Evolutionary conservation across 768 basidiomycete species (phyloP).

Genomic region (Pulveroboletus sp.): DNA sequence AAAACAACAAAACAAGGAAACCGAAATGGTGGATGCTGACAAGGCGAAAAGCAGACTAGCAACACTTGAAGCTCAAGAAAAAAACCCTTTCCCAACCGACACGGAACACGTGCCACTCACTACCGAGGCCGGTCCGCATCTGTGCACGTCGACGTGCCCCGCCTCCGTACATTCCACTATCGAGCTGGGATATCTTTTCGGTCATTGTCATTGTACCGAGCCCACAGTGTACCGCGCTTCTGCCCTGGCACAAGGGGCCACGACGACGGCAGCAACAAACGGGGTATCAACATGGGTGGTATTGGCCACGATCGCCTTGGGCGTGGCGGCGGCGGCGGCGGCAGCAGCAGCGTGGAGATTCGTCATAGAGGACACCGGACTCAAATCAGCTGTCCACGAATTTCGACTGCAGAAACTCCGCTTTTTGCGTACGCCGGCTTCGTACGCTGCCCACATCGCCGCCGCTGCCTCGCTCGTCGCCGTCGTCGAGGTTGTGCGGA

Average conservation of each 20-base stretch:
- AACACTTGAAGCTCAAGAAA: slow-evolving; percentile 5
- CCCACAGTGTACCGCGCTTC: slow-evolving; percentile 1
- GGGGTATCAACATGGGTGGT: slow-evolving; percentile 6
- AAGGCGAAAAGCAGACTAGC: too few relatives aligned
- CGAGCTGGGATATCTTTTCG: background rate
- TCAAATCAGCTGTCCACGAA: slow-evolving; percentile 29
- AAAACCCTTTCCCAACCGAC: background rate
- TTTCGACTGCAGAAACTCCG: slow-evolving; percentile 29
- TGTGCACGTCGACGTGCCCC: background rate
- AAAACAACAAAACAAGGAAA: slow-evolving; percentile 22
- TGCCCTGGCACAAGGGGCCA: slow-evolving; percentile 1
- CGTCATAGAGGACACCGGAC: slow-evolving; percentile 21
- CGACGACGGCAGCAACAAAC: slow-evolving; percentile 5
- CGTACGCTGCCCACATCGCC: slow-evolving; percentile 32
- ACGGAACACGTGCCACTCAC: background rate
- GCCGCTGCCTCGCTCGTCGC: slow-evolving; percentile 23
- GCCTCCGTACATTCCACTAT: background rate
- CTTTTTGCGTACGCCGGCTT: slow-evolving; percentile 32
- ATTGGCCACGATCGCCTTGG: slow-evolving; percentile 18
- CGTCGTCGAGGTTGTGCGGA: slow-evolving; percentile 16
- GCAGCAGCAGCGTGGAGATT: slow-evolving; percentile 15
- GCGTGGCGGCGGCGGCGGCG: slow-evolving; percentile 8
- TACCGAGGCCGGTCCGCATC: background rate
- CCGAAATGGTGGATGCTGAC: background rate
- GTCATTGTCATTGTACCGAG: slow-evolving; percentile 16